A percentile compares a stretch with the other conserved stretches of the same genome.
Conservation (phyloP, 208 protist genomes). For the Naegleria lovaniensis region DNA sequence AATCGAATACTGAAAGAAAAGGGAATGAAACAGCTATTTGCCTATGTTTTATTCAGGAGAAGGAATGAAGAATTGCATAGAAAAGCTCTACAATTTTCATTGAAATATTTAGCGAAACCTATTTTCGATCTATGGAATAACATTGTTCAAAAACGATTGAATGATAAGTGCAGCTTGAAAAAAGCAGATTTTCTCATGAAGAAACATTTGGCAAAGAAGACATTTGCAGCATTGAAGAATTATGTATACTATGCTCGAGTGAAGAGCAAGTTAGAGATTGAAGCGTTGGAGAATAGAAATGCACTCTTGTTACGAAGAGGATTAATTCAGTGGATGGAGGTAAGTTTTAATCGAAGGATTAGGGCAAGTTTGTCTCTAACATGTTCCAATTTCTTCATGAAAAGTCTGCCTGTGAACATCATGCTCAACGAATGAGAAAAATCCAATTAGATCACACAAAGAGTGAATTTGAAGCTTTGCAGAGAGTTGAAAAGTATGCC, state of each 20-base stretch:
- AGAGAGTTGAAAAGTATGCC: background rate
- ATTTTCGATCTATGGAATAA: background rate
- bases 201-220: background rate
- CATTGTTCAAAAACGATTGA: background rate
- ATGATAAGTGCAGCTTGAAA: background rate
- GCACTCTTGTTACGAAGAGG: background rate
- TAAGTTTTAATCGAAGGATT: too few relatives aligned
- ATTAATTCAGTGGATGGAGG: background rate
- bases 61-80: background rate
- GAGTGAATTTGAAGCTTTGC: background rate
- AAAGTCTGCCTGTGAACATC: background rate
- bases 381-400: too few relatives aligned
- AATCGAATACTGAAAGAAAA: background rate
- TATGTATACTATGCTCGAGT: background rate
- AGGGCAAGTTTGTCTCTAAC: too few relatives aligned
- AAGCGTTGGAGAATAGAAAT: background rate
- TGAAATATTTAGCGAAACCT: background rate
- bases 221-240: background rate
- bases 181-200: background rate
- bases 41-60: background rate
- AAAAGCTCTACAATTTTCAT: background rate
- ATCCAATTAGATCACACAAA: background rate
- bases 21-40: background rate
- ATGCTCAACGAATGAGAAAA: background rate
- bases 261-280: background rate